phyloP scores from a whole-genome alignment of 768 basidiomycete genomes.

The Pisolithus tinctorius region DNA sequence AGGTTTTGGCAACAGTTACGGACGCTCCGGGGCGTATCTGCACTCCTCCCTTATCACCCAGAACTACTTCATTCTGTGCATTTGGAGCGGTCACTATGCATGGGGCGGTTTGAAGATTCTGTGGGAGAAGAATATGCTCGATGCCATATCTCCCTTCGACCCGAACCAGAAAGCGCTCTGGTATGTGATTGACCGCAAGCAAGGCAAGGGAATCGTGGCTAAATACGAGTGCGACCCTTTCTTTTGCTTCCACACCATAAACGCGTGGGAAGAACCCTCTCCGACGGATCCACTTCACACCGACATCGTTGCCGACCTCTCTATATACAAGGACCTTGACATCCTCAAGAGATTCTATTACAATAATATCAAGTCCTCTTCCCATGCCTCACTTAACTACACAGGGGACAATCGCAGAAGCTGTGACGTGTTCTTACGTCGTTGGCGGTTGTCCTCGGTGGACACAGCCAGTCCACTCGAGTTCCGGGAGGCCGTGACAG shows the following conservation, averaged over 20 bases:
- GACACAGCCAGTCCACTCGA: slow-evolving; percentile 10
- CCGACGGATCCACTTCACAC: slow-evolving; percentile 18
- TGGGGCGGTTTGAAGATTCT: slow-evolving; percentile 24
- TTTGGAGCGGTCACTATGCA: slow-evolving; percentile 27
- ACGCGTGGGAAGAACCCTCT: slow-evolving; percentile 30
- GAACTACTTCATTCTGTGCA: slow-evolving; percentile 30
- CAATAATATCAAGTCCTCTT: slow-evolving; percentile 21
- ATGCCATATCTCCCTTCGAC: slow-evolving; percentile 27
- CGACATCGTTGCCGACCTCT: slow-evolving; percentile 31
- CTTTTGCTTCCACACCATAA: slow-evolving; percentile 35
- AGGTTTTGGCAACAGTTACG: slow-evolving; percentile 29
- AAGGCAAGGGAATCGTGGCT: slow-evolving; percentile 30
- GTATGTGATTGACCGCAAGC: slow-evolving; percentile 33
- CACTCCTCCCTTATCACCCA: slow-evolving; percentile 33
- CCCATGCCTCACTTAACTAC: slow-evolving; percentile 19
- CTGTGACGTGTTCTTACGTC: slow-evolving; percentile 19
- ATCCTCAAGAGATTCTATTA: slow-evolving; percentile 28
- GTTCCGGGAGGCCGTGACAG: slow-evolving; percentile 12
- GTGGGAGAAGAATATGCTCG: slow-evolving; percentile 27
- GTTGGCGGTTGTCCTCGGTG: slow-evolving; percentile 26
- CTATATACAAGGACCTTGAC: slow-evolving; percentile 27
- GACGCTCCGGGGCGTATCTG: slow-evolving; percentile 35
- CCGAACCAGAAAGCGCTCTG: slow-evolving; percentile 24
- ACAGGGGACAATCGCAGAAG: slow-evolving; percentile 13
- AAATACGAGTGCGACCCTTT: slow-evolving; percentile 32